Conservation (phyloP, 1,139 yeast genomes). For the Protomyces lactucae-debilis region DNA sequence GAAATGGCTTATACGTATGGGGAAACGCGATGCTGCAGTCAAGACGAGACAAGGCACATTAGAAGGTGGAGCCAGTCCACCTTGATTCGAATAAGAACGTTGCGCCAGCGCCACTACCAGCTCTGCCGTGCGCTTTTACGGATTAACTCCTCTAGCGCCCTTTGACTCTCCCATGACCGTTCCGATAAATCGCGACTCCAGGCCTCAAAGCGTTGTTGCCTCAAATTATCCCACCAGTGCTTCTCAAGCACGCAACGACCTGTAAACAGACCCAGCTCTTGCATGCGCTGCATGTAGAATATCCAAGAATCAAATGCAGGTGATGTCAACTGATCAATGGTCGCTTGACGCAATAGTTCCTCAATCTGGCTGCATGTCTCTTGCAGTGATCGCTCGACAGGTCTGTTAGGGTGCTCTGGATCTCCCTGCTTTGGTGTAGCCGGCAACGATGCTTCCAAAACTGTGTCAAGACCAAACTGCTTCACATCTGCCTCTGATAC, state of each 20-base stretch:
- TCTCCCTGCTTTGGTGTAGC: too few relatives aligned
- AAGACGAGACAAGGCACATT: slow-evolving; percentile 12
- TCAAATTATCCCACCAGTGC: not conserved
- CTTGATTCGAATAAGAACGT: not conserved
- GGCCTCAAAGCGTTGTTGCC: not conserved
- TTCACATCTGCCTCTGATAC: not conserved
- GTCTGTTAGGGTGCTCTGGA: too few relatives aligned
- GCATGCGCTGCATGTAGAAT: not conserved
- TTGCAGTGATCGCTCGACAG: not conserved
- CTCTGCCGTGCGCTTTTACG: not conserved
- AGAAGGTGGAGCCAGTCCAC: slow-evolving; percentile 7
- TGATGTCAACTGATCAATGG: not conserved
- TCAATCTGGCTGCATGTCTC: not conserved
- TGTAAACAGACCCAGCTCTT: not conserved
- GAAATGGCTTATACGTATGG: slow-evolving; percentile 11
- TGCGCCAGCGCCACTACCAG: not conserved
- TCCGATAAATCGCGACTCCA: not conserved
- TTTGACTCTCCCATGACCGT: not conserved
- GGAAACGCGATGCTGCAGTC: slow-evolving; percentile 11
- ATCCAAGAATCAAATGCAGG: not conserved
- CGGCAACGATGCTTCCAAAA: too few relatives aligned
- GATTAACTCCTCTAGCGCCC: not conserved
- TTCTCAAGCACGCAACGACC: not conserved
- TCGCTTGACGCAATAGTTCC: not conserved
- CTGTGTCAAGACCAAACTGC: too few relatives aligned